phyloP scores from a whole-genome alignment of 1,284 basidiomycete species.

The Bjerkandera adusta region DNA sequence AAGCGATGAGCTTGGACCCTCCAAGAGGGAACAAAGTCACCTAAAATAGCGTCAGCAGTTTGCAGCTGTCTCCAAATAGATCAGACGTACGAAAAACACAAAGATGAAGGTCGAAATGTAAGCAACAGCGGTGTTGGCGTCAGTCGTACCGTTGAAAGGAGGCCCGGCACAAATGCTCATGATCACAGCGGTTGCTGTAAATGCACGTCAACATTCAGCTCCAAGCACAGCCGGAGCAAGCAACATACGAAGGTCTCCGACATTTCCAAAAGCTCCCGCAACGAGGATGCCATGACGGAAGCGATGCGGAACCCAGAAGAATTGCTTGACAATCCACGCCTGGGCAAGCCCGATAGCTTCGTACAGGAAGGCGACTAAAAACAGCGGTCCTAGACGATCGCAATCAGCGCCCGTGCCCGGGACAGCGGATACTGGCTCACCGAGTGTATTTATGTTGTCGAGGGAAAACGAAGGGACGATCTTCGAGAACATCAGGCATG shows the following conservation, averaged over 20 bases:
- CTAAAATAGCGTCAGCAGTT: slow-evolving; percentile 31
- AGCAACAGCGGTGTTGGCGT: slow-evolving; percentile 60
- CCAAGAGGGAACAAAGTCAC: slow-evolving; percentile 64
- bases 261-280: slow-evolving; percentile 65
- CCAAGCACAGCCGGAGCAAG: slow-evolving; percentile 1
- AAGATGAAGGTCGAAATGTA: slow-evolving; percentile 52
- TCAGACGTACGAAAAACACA: slow-evolving; percentile 38
- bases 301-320: slow-evolving; percentile 78
- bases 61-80: slow-evolving; percentile 1
- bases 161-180: slow-evolving; percentile 50
- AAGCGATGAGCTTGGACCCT: slow-evolving; percentile 46
- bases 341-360: slow-evolving; percentile 50
- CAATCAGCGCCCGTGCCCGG: slow-evolving; percentile 19
- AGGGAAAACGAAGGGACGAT: slow-evolving; percentile 73
- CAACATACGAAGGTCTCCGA: slow-evolving; percentile 66
- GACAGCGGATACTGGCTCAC: slow-evolving; percentile 30
- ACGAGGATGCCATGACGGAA: slow-evolving; percentile 69
- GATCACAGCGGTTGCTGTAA: slow-evolving; percentile 59
- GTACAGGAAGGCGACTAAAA: slow-evolving; percentile 53
- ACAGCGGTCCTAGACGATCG: slow-evolving; percentile 46
- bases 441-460: slow-evolving; percentile 63
- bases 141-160: slow-evolving; percentile 50
- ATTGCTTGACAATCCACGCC: slow-evolving; percentile 55
- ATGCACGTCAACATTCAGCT: not conserved
- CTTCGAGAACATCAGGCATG: slow-evolving; percentile 74